These are phyloP conservation scores for Acacia acuminata DNA, from an alignment of 306 rosid genomes.

Conservation along the genomic window DNA sequence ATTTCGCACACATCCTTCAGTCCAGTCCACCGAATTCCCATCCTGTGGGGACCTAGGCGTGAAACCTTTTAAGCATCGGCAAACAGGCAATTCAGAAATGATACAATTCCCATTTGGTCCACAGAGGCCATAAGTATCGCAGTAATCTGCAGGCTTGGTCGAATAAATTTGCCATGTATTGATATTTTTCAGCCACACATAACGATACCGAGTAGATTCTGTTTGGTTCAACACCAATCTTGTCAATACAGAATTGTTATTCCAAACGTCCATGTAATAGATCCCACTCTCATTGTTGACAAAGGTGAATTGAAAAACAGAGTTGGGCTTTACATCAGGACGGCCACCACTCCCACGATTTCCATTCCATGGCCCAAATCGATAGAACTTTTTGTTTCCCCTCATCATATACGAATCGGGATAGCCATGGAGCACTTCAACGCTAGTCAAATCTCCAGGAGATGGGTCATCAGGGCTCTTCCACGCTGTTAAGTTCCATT, in stretches of 20 bases:
- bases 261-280: background rate
- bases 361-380: constrained; percentile 7
- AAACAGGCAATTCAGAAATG: background rate
- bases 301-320: background rate
- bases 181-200: background rate
- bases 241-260: background rate
- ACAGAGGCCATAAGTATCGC: background rate
- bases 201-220: background rate
- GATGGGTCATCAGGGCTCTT: background rate
- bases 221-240: constrained; percentile 1
- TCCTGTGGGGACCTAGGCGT: background rate
- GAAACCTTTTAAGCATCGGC: background rate
- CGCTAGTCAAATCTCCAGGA: background rate
- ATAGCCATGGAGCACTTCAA: background rate
- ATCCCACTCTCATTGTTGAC: background rate
- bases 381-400: background rate
- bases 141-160: background rate
- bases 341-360: background rate
- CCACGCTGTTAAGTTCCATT: background rate
- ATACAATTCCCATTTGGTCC: constrained; percentile 17
- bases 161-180: background rate
- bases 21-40: background rate
- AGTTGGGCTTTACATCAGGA: background rate
- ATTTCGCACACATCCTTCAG: background rate
- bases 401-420: background rate